These are phyloP conservation scores for Globisporangium camurandrum DNA, from an alignment of 352 stramenopile species.

Conservation along the genomic window DNA sequence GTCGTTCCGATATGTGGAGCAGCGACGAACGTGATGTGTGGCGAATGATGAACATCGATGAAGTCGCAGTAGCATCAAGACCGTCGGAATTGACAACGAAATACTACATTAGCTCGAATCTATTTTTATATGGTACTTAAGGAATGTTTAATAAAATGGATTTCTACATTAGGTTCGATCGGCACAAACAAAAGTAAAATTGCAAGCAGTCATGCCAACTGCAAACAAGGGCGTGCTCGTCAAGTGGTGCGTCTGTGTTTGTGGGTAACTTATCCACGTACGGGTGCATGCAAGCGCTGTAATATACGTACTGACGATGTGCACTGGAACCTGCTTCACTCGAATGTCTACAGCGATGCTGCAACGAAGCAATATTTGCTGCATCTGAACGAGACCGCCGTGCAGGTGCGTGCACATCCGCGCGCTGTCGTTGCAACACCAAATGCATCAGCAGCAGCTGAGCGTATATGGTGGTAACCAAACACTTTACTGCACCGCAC, in stretches of 20 bases:
- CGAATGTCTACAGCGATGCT: slow-evolving; percentile 67
- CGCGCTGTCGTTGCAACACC: neutral
- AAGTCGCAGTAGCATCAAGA: too few species aligned
- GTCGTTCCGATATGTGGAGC: neutral
- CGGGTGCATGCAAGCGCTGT: neutral
- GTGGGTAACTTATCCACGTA: neutral
- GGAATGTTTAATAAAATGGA: too few species aligned
- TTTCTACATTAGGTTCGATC: too few species aligned
- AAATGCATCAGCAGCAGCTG: too few species aligned
- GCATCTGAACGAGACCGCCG: slow-evolving; percentile 76
- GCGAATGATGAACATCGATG: slow-evolving; percentile 8
- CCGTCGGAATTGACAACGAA: neutral
- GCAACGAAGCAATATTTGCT: slow-evolving; percentile 84
- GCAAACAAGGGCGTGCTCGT: slow-evolving; percentile 81
- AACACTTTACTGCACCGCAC: too few species aligned
- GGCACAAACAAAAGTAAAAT: slow-evolving; percentile 4
- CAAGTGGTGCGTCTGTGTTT: slow-evolving; percentile 51
- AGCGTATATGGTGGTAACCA: too few species aligned
- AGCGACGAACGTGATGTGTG: neutral
- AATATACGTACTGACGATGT: neutral
- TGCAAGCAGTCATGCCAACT: slow-evolving; percentile 39
- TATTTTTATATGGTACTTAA: too few species aligned
- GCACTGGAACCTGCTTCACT: too few species aligned
- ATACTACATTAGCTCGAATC: too few species aligned
- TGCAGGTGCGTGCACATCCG: slow-evolving; percentile 43